A percentile compares a stretch with the other conserved stretches of the same genome.
phyloP scores from a whole-genome alignment of 1,284 basidiomycete genomes.

The Ceratobasidium sp. region DNA sequence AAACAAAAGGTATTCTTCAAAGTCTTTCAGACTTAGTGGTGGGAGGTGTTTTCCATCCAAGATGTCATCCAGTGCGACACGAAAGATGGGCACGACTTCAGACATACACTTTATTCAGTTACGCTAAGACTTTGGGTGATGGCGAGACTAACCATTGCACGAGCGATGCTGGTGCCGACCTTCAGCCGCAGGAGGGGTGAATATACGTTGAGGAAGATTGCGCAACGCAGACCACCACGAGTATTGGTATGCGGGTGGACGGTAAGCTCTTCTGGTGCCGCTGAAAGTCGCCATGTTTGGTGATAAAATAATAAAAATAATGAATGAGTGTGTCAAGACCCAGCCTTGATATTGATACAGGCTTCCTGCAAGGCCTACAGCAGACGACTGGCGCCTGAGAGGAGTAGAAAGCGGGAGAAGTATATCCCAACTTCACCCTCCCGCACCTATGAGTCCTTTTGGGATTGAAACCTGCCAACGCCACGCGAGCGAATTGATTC shows the following conservation, averaged over 20 bases:
- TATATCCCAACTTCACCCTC: background rate
- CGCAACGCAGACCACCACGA: slow-evolving; percentile 31
- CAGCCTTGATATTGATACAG: slow-evolving; percentile 25
- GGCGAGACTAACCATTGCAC: slow-evolving; percentile 31
- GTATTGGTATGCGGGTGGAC: slow-evolving; percentile 31
- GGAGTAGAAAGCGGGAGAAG: background rate
- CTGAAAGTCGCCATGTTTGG: slow-evolving; percentile 18
- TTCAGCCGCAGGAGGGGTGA: slow-evolving; percentile 26
- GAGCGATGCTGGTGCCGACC: slow-evolving; percentile 28
- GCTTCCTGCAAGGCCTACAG: too few species aligned
- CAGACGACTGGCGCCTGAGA: slow-evolving; percentile 40
- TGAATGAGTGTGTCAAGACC: slow-evolving; percentile 44
- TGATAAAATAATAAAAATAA: background rate
- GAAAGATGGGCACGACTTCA: slow-evolving; percentile 44
- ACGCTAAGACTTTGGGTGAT: too few species aligned
- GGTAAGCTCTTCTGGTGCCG: slow-evolving; percentile 10
- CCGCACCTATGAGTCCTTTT: slow-evolving; percentile 8
- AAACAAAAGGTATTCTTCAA: slow-evolving; percentile 50
- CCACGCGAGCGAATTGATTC: slow-evolving; percentile 10
- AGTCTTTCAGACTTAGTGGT: slow-evolving; percentile 49
- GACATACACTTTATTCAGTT: background rate
- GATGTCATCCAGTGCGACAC: slow-evolving; percentile 47
- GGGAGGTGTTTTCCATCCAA: slow-evolving; percentile 49
- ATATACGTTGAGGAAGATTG: slow-evolving; percentile 28
- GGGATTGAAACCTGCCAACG: slow-evolving; percentile 1